A percentile compares a stretch with the other conserved stretches of the same genome.
Conservation (phyloP, 805 yeast species). For the Ogataea pini region DNA sequence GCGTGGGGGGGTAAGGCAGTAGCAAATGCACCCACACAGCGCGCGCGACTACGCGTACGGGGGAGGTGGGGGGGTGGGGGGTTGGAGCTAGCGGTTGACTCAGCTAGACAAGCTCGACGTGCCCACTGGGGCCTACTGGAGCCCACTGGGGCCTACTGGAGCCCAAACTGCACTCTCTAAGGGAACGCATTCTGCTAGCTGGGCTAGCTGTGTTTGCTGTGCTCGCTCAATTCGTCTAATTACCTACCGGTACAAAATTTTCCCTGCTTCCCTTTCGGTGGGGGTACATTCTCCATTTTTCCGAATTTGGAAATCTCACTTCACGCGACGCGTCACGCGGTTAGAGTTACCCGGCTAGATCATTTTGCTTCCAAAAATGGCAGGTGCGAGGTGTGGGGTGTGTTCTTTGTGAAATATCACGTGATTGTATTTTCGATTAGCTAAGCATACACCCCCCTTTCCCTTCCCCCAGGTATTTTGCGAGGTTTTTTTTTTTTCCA, state of each 20-base stretch:
- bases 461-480: background rate
- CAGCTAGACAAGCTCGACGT: no score
- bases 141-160: no score
- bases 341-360: conserved; percentile 3
- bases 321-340: conserved; percentile 6
- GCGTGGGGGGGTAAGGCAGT: background rate
- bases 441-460: background rate
- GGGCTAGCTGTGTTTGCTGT: no score
- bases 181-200: no score
- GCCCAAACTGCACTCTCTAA: no score
- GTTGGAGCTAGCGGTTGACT: no score
- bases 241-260: conserved; percentile 1
- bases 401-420: no score
- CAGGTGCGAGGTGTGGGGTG: background rate
- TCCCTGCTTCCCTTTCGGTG: conserved; percentile 4
- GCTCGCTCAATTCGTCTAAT: background rate
- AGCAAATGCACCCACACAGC: background rate
- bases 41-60: background rate
- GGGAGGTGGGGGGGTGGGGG: no score
- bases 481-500: background rate
- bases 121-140: no score
- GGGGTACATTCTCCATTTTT: conserved; percentile 4
- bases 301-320: background rate
- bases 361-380: background rate
- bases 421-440: no score